Conservation (phyloP, 345 rosid genomes). For the Turnera subulata region DNA sequence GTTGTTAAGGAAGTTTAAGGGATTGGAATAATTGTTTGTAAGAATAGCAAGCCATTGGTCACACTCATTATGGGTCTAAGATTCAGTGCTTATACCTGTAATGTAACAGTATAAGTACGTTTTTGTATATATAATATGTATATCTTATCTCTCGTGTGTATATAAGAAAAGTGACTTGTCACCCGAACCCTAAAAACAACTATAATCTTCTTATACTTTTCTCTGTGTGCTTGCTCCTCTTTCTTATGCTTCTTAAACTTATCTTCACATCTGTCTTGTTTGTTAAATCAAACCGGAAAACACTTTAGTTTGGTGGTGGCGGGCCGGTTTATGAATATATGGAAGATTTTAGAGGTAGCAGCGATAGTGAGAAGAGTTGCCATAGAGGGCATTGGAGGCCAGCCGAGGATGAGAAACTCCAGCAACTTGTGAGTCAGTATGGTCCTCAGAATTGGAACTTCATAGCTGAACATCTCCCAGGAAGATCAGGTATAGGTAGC, state of each 20-base stretch:
- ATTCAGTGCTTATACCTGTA: not conserved
- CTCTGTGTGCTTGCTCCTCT: not conserved
- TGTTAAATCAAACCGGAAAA: not conserved
- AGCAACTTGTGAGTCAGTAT: conserved; percentile 50
- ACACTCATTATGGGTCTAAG: not conserved
- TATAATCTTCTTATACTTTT: not conserved
- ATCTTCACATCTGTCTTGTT: not conserved
- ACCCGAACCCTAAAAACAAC: conserved; percentile 16
- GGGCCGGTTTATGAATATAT: not conserved
- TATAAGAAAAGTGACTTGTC: conserved; percentile 8
- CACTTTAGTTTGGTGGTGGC: not conserved
- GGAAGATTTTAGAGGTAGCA: conserved; percentile 22
- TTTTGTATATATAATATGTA: not conserved
- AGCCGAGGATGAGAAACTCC: conserved; percentile 64
- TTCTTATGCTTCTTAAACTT: not conserved
- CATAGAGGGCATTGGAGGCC: conserved; percentile 79
- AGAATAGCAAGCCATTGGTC: too few relatives aligned
- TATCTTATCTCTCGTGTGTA: not conserved
- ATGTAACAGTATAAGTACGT: not conserved
- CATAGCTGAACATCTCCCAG: conserved; percentile 66
- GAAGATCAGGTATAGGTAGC: conserved; percentile 57
- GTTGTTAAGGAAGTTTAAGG: not conserved
- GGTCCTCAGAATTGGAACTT: conserved; percentile 78
- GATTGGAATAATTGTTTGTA: not conserved
- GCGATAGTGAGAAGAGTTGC: conserved; percentile 37